Base-by-base conservation (phyloP, 2,329 filamentous ascomycete species). In the Alternaria conjuncta region DNA sequence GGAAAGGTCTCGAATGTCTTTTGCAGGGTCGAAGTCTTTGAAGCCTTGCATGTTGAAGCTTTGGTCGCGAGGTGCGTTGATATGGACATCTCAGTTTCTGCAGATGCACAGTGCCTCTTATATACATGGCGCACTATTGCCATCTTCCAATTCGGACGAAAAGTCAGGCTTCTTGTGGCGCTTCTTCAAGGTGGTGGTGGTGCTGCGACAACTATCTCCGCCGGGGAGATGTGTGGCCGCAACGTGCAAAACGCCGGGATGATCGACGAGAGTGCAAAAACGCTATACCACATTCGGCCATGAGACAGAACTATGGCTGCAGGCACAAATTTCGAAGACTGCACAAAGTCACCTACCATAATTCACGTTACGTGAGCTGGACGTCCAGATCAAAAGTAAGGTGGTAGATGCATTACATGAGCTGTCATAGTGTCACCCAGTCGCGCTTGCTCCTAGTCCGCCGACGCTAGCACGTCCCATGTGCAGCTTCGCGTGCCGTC, bases 1-100 rank as follows among this genome's bases (percentile, higher is more conserved):
- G 13, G 54, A 25, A 12, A 72, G 64, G 12, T 62, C 63, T 9
- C 65, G 64, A n/a, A 76, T 71, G 15, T 73, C 67, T 21, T 63
- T 67, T 0, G 28, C 59, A n/a, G 70, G 70, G 23, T 69, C 36
- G 50, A 70, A 72, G 36, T 64, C 59, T 7, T 32, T 51, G 23
- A 12, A 67, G 53, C 50, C 67, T 67, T 28, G 47, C 47, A 50
- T 50, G 47, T 20, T 28, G 47, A 18, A 2, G 23, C 13, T 26
- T 12, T 2, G 11, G 23, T 9, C 23, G 7, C 3, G 12, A 46
- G 13, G 11, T 25, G 44, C 13, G 20, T 23, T 46, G 20, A 46
- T 46, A 6, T 15, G 0, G 44, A 25, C 20, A n/a, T 46, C 44
- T 46, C 20, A 15, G 4, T 46, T 46, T 15, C 21, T 5, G 21